Evolutionary conservation across 2,329 filamentous ascomycete genomes (phyloP), one percentile per base, ranked within the genome.

Genomic region (Aureobasidium sp.): DNA sequence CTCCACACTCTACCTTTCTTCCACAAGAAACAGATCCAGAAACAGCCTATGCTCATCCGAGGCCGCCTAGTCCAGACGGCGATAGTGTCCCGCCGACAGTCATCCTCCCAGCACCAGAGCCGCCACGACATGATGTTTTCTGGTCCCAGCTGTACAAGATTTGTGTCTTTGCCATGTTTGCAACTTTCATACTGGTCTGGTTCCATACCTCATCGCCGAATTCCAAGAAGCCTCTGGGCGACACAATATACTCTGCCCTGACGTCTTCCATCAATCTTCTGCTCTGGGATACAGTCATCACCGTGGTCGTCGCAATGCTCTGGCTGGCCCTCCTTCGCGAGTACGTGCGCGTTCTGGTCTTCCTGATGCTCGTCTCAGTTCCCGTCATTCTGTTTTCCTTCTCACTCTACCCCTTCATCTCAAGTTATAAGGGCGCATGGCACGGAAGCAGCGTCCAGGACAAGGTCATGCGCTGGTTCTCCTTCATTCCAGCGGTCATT

Each of bases 61-160:
- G 77, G 46, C 76, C 77, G 44, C 74, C 76, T 47, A 82, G 79
- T 66, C 78, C 81, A 6, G 77, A 79, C 55, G 74, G 74, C 41
- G 81, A 83, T 36, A 82, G 79, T n/a, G 77, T 82, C 20, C 84
- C 83, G 51, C 79, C 81, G 29, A 79, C 83, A 0, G 79, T 86
- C 36, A 79, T 84, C 27, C 77, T 82, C 12, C 78, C 84, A 5
- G 82, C 86, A 44, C 81, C 82, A 55, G 88, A 92, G 70, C 82
- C 89, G 26, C 91, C 91, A 64, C 82, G 84, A 55, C 91, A 97
- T 73, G 94, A 99, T 74, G 81, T 87, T 5, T 96, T 97, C 76
- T 99, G 94, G 81, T 90, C 89, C 4, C 92, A 90, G 76, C 81
- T 97, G 47, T 99, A 92, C 73, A 77, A 96, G 52, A 94, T 97